A percentile compares a stretch with the other conserved stretches of the same genome.
Conservation (phyloP, 2,329 filamentous ascomycete species). For the Colletotrichum cuscutae region DNA sequence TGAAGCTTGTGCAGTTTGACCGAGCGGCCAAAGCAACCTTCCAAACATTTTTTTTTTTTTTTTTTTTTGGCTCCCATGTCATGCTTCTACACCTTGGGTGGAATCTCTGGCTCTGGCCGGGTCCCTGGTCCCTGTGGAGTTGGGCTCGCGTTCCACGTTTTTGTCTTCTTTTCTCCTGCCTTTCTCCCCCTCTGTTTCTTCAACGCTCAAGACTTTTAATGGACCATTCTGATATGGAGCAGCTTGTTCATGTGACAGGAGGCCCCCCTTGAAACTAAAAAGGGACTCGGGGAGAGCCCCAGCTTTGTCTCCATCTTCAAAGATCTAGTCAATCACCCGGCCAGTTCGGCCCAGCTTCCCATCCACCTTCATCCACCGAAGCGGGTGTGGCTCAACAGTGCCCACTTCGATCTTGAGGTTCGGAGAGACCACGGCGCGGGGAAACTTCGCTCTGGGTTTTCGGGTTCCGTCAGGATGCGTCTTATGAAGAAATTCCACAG, state of each 20-base stretch:
- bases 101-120: constrained; percentile 24
- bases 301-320: constrained; percentile 17
- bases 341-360: constrained; percentile 20
- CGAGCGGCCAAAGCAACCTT: constrained; percentile 19
- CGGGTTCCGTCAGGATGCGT: neutral
- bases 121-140: constrained; percentile 5
- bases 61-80: neutral
- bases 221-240: neutral
- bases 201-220: neutral
- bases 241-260: constrained; percentile 6
- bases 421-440: constrained; percentile 2
- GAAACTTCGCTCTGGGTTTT: neutral
- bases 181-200: neutral
- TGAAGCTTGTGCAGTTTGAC: constrained; percentile 12
- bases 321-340: constrained; percentile 17
- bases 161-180: neutral
- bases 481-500: constrained; percentile 11
- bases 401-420: constrained; percentile 1
- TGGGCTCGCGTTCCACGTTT: constrained; percentile 19
- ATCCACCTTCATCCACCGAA: constrained; percentile 12
- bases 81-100: constrained; percentile 12
- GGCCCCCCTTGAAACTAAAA: constrained; percentile 4
- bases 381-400: constrained; percentile 4
- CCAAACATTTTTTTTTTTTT: neutral
- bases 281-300: neutral